Evolutionary conservation across 2,329 filamentous ascomycete species (phyloP), one percentile per base, ranked within the genome.

Genomic region (Juglanconis oblonga): DNA sequence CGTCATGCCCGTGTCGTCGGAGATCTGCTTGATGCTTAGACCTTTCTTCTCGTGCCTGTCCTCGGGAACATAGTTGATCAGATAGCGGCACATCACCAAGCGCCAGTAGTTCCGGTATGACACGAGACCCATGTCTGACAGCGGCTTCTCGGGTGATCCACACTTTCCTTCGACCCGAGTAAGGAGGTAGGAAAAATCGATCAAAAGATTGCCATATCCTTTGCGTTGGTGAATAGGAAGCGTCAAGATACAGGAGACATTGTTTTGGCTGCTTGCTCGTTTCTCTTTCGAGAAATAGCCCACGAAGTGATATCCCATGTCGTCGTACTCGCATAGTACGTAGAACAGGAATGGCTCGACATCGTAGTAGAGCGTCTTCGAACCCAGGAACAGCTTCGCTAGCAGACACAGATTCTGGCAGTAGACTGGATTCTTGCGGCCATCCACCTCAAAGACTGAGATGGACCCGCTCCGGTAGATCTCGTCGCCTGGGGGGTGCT

Each of bases 201-300:
- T 99, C 51, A 99, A 83, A 29, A 98, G 87, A 69, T 97, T 94
- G 5, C 96, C 95, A 67, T 98, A 99, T 59, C 95, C 95, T 73
- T 97, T 97, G 58, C 96, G 88, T 77, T 97, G 94, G 71, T 98
- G 95, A 57, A 98, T 97, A 0, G 95, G 95, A 44, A 99, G 79
- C 4, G 96, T 97, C 52, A 99, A 79, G 67, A 99, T 99, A 74
- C 95, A 99, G 8, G 92, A 97, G 52, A 99, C 95, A 66, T 99
- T 99, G 74, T 99, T 98, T 67, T 93, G 89, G 63, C 92, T 96
- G 73, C 91, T 94, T 2, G 92, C 89, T 48, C 96, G 84, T 76
- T 99, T 99, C 76, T 99, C 95, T 73, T 99, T 99, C 54, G 95
- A 98, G 69, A 99, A 99, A 72, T 99, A 99, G n/a, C 95, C 95